Evolutionary conservation across 805 yeast genomes (phyloP).

Genomic region (Saccharomycopsis sp.): DNA sequence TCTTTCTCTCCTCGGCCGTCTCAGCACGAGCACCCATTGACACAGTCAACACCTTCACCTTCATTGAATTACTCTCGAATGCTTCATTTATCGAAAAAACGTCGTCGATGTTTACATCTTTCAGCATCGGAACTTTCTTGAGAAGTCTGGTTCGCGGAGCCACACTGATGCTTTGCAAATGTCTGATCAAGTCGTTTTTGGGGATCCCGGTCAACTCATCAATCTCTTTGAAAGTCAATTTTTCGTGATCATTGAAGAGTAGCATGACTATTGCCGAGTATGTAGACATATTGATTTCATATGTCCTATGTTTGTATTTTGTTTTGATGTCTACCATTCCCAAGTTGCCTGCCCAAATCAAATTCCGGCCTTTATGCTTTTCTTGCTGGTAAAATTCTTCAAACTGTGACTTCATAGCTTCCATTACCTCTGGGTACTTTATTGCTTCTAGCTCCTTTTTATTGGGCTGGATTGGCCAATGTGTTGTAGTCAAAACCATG

Average conservation of each 20-base stretch:
- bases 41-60: constrained; percentile 71
- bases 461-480: constrained; percentile 57
- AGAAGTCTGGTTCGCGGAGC: constrained; percentile 77
- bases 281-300: constrained; percentile 75
- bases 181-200: constrained; percentile 62
- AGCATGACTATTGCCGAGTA: constrained; percentile 73
- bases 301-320: constrained; percentile 58
- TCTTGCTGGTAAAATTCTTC: constrained; percentile 41
- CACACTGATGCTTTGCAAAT: constrained; percentile 75
- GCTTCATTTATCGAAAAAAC: constrained; percentile 58
- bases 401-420: constrained; percentile 37
- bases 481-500: constrained; percentile 51
- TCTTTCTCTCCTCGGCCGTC: constrained; percentile 42
- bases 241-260: constrained; percentile 55
- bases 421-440: constrained; percentile 29
- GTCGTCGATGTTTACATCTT: constrained; percentile 59
- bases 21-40: constrained; percentile 39
- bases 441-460: constrained; percentile 23
- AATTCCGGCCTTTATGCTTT: constrained; percentile 49
- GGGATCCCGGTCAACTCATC: constrained; percentile 64
- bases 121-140: constrained; percentile 66
- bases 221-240: constrained; percentile 56
- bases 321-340: constrained; percentile 79
- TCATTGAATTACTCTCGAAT: constrained; percentile 60
- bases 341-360: constrained; percentile 76